These are phyloP conservation scores for Thraustochytrium striatum DNA, from an alignment of 352 stramenopile genomes.

Conservation along the genomic window DNA sequence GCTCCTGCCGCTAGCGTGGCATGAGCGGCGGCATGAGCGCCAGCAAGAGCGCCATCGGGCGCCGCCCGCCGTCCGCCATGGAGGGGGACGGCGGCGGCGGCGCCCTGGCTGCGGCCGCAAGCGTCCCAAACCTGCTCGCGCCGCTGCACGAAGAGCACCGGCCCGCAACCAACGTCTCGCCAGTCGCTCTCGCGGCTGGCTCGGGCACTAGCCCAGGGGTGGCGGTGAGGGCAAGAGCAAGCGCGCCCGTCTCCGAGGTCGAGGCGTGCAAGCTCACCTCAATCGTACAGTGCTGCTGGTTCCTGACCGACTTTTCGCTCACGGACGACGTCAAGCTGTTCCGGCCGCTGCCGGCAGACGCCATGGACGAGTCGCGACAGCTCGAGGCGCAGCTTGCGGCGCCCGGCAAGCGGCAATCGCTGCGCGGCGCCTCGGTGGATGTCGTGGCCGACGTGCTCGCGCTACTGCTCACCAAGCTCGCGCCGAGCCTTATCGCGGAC, in stretches of 20 bases:
- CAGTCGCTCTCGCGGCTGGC: no score
- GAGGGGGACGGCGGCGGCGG: neutral
- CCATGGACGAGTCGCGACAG: neutral
- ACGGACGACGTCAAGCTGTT: neutral
- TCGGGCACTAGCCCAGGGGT: no score
- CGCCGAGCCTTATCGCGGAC: neutral
- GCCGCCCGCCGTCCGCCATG: neutral
- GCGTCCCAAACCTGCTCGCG: no score
- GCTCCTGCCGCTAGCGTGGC: no score
- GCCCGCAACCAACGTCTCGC: no score
- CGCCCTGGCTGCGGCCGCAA: neutral
- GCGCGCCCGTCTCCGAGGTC: no score
- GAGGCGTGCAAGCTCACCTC: no score
- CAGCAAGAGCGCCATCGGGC: neutral
- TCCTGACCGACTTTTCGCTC: neutral
- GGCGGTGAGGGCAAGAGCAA: no score
- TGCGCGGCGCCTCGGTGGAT: neutral
- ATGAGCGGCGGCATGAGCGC: no score
- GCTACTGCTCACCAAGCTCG: neutral
- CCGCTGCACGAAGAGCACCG: no score
- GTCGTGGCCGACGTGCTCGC: slow-evolving; percentile 8
- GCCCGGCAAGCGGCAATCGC: neutral
- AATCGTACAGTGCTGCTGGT: slow-evolving; percentile 10
- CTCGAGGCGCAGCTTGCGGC: neutral
- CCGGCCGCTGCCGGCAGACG: neutral